Conservation (phyloP, 1,284 basidiomycete genomes). For the Stygiomarasmius scandens region DNA sequence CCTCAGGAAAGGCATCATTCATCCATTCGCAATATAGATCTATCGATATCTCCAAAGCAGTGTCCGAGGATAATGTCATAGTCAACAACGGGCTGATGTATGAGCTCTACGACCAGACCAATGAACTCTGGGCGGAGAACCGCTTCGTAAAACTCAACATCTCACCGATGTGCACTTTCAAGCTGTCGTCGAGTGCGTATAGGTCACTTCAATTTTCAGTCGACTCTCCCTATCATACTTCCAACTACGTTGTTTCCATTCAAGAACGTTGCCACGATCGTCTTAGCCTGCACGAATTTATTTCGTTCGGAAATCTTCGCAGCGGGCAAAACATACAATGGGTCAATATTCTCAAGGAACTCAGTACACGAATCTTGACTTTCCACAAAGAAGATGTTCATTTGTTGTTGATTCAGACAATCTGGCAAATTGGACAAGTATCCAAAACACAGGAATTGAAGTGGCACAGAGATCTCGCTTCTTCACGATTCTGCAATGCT, state of each 20-base stretch:
- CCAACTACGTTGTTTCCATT: constrained; percentile 45
- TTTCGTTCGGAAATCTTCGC: constrained; percentile 45
- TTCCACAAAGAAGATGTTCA: constrained; percentile 42
- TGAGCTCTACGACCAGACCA: constrained; percentile 17
- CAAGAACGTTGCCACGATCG: constrained; percentile 40
- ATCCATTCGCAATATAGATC: constrained; percentile 36
- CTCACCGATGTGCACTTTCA: constrained; percentile 18
- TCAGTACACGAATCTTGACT: constrained; percentile 37
- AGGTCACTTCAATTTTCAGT: constrained; percentile 39
- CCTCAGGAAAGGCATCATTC: constrained; percentile 45
- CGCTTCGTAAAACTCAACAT: constrained; percentile 13
- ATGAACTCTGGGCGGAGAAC: constrained; percentile 15
- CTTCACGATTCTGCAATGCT: too few species aligned
- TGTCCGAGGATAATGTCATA: constrained; percentile 17
- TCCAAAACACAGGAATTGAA: constrained; percentile 7
- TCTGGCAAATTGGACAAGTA: constrained; percentile 44
- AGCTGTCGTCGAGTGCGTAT: constrained; percentile 36
- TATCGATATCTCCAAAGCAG: constrained; percentile 20
- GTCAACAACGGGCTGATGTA: constrained; percentile 33
- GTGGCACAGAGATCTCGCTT: constrained; percentile 42
- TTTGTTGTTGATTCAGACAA: constrained; percentile 38
- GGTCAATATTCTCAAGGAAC: constrained; percentile 48
- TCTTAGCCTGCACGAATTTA: constrained; percentile 45
- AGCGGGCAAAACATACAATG: constrained; percentile 48
- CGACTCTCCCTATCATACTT: constrained; percentile 35